Conservation (phyloP, 163 green algal genomes). For the Scenedesmus sp. region DNA sequence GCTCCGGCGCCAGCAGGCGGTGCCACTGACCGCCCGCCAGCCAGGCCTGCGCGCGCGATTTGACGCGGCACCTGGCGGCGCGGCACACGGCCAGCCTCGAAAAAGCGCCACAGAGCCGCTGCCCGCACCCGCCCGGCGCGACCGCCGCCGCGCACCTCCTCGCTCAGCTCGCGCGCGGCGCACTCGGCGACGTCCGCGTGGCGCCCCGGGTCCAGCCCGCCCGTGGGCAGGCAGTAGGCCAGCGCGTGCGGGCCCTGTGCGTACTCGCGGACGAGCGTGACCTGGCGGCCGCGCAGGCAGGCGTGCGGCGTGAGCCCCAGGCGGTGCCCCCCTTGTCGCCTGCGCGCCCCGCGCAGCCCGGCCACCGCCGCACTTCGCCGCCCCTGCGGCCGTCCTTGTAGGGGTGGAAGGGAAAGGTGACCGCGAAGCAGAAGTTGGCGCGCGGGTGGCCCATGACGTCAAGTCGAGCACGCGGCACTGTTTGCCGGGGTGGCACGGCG, state of each 20-base stretch:
- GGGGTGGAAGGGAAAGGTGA: conserved; percentile 81
- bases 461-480: too few relatives aligned
- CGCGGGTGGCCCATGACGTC: conserved; percentile 82
- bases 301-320: too few relatives aligned
- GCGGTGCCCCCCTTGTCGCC: too few relatives aligned
- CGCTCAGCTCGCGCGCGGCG: conserved; percentile 78
- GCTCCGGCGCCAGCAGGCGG: conserved; percentile 65
- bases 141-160: conserved; percentile 76
- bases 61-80: too few relatives aligned
- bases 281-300: too few relatives aligned
- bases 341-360: too few relatives aligned
- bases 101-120: too few relatives aligned
- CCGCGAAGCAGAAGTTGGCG: conserved; percentile 70
- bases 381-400: conserved; percentile 37
- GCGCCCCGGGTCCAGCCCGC: conserved; percentile 70
- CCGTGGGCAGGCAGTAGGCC: conserved; percentile 81
- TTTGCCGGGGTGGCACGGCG: too few relatives aligned
- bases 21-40: conserved; percentile 74
- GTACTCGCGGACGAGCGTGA: conserved; percentile 61
- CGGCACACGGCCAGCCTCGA: too few relatives aligned
- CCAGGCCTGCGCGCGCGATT: conserved; percentile 60
- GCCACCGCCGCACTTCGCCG: conserved; percentile 36
- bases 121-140: too few relatives aligned
- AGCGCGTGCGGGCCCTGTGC: conserved; percentile 75
- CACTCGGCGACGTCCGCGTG: conserved; percentile 66